phyloP scores from a whole-genome alignment of 768 basidiomycete species.

The Agrocybe chaxingu region DNA sequence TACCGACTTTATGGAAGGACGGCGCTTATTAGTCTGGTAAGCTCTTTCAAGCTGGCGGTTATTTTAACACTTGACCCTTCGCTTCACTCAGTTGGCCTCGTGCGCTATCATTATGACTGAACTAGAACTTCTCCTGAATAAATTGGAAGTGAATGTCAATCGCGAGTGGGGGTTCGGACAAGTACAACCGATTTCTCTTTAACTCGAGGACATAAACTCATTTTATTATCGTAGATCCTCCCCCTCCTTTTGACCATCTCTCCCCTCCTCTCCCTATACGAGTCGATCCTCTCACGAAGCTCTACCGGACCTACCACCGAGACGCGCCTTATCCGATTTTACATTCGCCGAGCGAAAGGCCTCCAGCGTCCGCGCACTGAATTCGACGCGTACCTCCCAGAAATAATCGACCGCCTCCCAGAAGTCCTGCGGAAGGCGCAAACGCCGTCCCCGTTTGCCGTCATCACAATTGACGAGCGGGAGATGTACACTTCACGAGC shows the following conservation, averaged over 20 bases:
- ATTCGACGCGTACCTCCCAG: slow-evolving; percentile 14
- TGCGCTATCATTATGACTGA: slow-evolving; percentile 25
- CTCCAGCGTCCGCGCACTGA: slow-evolving; percentile 18
- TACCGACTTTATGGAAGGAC: slow-evolving; percentile 18
- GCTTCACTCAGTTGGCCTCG: slow-evolving; percentile 11
- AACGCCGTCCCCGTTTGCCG: slow-evolving; percentile 18
- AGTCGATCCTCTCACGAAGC: slow-evolving; percentile 15
- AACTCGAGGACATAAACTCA: neutral
- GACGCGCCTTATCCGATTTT: slow-evolving; percentile 17
- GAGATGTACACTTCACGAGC: slow-evolving; percentile 20
- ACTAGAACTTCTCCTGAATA: slow-evolving; percentile 17
- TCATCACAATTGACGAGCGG: slow-evolving; percentile 19
- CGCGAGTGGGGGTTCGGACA: slow-evolving; percentile 24
- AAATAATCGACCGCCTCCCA: slow-evolving; percentile 7
- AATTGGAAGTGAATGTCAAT: slow-evolving; percentile 8
- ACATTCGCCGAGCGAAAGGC: slow-evolving; percentile 11
- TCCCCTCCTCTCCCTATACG: slow-evolving; percentile 19
- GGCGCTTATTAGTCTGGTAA: slow-evolving; percentile 16
- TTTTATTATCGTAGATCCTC: slow-evolving; percentile 12
- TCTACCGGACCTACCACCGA: slow-evolving; percentile 15
- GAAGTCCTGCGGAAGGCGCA: slow-evolving; percentile 7
- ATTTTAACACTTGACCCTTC: neutral
- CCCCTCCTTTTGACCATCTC: slow-evolving; percentile 22
- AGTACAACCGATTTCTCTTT: slow-evolving; percentile 3
- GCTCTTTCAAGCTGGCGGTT: neutral